phyloP scores from a whole-genome alignment of 768 basidiomycete species.

The Phlebiopsis flavidoalba region DNA sequence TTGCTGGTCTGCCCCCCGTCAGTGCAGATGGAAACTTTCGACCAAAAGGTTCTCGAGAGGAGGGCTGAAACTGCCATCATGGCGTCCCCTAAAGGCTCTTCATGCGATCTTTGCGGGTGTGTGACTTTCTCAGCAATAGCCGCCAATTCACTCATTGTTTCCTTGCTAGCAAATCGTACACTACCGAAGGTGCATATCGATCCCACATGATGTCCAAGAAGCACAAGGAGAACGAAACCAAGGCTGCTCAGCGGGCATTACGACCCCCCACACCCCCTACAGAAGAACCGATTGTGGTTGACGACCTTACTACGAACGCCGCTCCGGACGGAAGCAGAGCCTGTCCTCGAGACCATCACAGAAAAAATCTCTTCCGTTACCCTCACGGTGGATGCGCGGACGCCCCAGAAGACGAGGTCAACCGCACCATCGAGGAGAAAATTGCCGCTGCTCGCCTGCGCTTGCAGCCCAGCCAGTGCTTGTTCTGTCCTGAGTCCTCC shows the following conservation, averaged over 20 bases:
- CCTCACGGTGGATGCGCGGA: conserved; percentile 30
- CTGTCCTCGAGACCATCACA: conserved; percentile 8
- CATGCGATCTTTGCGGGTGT: conserved; percentile 83
- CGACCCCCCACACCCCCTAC: conserved; percentile 10
- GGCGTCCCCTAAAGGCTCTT: conserved; percentile 51
- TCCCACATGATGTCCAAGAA: conserved; percentile 87
- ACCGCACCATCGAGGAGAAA: conserved; percentile 63
- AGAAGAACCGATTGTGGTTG: not conserved
- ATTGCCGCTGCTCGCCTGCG: conserved; percentile 66
- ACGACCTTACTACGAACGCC: not conserved
- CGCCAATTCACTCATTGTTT: not conserved
- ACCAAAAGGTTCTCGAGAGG: conserved; percentile 83
- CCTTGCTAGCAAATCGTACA: conserved; percentile 74
- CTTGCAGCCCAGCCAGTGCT: conserved; percentile 63
- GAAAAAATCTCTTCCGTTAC: conserved; percentile 13
- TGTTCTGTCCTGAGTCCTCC: conserved; percentile 67
- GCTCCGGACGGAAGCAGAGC: conserved; percentile 14
- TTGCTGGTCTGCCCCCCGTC: conserved; percentile 86
- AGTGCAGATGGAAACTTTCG: conserved; percentile 69
- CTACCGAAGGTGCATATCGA: conserved; percentile 82
- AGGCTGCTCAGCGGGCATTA: conserved; percentile 29
- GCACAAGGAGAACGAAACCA: conserved; percentile 75
- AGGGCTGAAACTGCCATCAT: conserved; percentile 68
- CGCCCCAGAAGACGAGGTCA: conserved; percentile 41
- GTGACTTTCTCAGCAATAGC: conserved; percentile 22